Evolutionary conservation across 1,284 basidiomycete genomes (phyloP).

Genomic region (Termitomyces sp.): DNA sequence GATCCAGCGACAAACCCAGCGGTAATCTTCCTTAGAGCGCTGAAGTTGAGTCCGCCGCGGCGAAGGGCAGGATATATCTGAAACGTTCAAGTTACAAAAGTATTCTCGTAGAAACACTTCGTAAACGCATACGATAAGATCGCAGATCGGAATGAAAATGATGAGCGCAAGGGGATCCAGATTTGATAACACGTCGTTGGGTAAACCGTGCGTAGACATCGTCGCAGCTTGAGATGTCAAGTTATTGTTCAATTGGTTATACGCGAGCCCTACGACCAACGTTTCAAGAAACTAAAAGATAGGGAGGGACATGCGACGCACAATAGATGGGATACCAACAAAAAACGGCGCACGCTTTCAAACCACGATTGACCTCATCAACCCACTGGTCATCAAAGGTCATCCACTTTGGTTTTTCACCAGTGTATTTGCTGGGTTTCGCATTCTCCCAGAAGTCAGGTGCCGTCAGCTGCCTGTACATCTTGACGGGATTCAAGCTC

Average conservation of each 20-base stretch:
- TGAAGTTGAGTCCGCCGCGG: constrained; percentile 63
- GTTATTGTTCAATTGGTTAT: constrained; percentile 78
- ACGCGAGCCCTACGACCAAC: constrained; percentile 52
- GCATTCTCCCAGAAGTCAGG: constrained; percentile 76
- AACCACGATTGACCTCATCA: constrained; percentile 75
- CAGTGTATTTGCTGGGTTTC: constrained; percentile 56
- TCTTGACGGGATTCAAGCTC: constrained; percentile 51
- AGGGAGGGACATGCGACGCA: constrained; percentile 26
- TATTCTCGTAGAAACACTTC: neutral
- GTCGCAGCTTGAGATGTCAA: constrained; percentile 72
- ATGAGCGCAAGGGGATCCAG: constrained; percentile 75
- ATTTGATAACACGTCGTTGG: constrained; percentile 81
- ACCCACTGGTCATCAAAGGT: constrained; percentile 76
- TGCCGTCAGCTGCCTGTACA: constrained; percentile 45
- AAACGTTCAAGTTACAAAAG: neutral
- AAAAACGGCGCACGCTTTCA: constrained; percentile 86
- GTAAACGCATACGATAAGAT: constrained; percentile 42
- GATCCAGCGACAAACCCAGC: constrained; percentile 67
- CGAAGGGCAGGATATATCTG: constrained; percentile 72
- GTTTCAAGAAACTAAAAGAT: neutral
- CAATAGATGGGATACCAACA: constrained; percentile 72
- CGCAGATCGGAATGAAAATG: constrained; percentile 70
- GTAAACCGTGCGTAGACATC: constrained; percentile 69
- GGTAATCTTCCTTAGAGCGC: constrained; percentile 69
- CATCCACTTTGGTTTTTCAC: constrained; percentile 60